Conservation (phyloP, 352 stramenopile species). For the Blastocystis sp. region DNA sequence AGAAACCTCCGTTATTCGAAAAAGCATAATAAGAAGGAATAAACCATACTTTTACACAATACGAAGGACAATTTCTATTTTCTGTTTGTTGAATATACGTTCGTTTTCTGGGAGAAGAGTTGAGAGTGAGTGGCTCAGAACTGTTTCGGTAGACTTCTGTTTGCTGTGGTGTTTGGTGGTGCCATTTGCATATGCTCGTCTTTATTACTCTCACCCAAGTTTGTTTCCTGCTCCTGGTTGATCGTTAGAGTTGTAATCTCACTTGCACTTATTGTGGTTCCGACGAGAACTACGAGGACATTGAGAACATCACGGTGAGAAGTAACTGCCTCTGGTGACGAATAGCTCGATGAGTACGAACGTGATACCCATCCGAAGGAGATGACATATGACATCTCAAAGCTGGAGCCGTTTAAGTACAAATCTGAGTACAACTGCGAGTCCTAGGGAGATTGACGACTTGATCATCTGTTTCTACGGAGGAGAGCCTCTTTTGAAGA, state of each 20-base stretch:
- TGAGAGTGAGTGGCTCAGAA: not conserved
- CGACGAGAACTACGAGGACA: slow-evolving; percentile 64
- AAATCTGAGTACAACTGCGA: not conserved
- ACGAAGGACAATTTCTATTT: slow-evolving; percentile 57
- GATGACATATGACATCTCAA: slow-evolving; percentile 55
- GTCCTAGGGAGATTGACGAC: slow-evolving; percentile 61
- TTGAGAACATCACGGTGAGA: slow-evolving; percentile 54
- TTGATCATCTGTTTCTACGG: slow-evolving; percentile 66
- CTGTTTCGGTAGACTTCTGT: not conserved
- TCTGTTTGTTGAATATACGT: slow-evolving; percentile 50
- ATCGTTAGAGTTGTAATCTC: slow-evolving; percentile 65
- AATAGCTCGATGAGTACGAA: slow-evolving; percentile 54
- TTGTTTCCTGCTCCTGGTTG: not conserved
- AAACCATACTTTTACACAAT: slow-evolving; percentile 59
- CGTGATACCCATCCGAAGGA: slow-evolving; percentile 57
- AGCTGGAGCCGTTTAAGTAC: slow-evolving; percentile 57
- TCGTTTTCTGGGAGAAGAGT: not conserved
- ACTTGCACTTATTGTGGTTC: slow-evolving; percentile 66
- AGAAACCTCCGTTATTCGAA: slow-evolving; percentile 80
- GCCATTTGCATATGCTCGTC: slow-evolving; percentile 4
- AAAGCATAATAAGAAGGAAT: slow-evolving; percentile 80
- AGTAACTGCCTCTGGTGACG: not conserved
- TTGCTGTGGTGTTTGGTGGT: not conserved
- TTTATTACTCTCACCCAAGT: slow-evolving; percentile 57
- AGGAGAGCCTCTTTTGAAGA: slow-evolving; percentile 65